Conservation (phyloP, 805 yeast genomes). For the Metschnikowia bowlesiae region DNA sequence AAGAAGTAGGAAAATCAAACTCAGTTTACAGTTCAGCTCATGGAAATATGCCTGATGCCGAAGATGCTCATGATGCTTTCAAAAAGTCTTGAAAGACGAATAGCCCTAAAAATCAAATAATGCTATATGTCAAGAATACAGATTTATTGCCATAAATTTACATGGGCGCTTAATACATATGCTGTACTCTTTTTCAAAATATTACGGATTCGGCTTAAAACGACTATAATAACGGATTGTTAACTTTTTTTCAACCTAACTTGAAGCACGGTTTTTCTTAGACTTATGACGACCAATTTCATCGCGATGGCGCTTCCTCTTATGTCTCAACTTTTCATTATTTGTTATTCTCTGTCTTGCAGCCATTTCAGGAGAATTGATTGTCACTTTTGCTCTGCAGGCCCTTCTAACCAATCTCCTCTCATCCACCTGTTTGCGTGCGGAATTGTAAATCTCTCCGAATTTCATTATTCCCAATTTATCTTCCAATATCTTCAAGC, state of each 20-base stretch:
- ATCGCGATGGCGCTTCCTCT: constrained; percentile 69
- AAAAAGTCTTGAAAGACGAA: not conserved
- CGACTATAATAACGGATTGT: not conserved
- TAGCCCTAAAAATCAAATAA: not conserved
- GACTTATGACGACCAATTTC: constrained; percentile 71
- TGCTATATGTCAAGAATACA: not conserved
- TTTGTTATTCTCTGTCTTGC: constrained; percentile 74
- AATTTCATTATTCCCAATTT: constrained; percentile 72
- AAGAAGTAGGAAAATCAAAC: not conserved
- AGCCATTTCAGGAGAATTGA: constrained; percentile 76
- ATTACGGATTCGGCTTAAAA: not conserved
- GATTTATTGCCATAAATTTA: not conserved
- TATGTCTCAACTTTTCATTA: constrained; percentile 71
- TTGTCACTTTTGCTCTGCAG: constrained; percentile 68
- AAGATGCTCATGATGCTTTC: not conserved
- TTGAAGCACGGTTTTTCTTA: constrained; percentile 43
- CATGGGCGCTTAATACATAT: not conserved
- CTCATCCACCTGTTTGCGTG: constrained; percentile 53
- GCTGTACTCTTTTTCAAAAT: not conserved
- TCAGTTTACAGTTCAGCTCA: not conserved
- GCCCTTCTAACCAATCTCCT: constrained; percentile 75
- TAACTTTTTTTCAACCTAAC: too few relatives aligned
- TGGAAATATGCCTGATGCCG: not conserved
- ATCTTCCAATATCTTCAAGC: constrained; percentile 60
- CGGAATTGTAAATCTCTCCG: constrained; percentile 54